Base-by-base conservation (phyloP, 768 basidiomycete species). In the Leccinum obscurum region DNA sequence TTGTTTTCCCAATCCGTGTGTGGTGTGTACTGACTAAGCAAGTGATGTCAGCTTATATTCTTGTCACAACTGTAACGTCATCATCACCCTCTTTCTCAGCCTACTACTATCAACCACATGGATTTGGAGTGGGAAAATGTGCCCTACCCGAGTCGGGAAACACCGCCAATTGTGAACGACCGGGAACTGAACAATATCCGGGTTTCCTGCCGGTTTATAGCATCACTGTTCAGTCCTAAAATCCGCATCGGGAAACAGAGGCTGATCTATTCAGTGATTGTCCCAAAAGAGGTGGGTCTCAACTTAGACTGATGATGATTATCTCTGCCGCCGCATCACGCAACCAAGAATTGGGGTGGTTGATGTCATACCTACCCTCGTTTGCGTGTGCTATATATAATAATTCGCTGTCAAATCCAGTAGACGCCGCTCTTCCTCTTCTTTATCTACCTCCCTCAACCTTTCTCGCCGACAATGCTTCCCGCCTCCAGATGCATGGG, bases 401-500 rank as follows among this genome's bases (percentile, higher is more conserved):
- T 13, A 0, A 34, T 4, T 22, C 13, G 5, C 14, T 14, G 56
- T 44, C 61, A 58, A 50, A 56, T 26, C 54, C 30, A 61, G 59
- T 50, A 64, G 61, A 49, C 28, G 4, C 14, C 22, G 1, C 37
- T 30, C 6, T 34, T 50, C 56, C 46, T 60, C 44, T 22, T 52
- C 52, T 46, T 46, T 39, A 37, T 37, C 54, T 17, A 1, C 37
- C 46, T 10, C 4, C 6, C 6, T 34, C 11, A 15, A 49, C 22
- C 51, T 49, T 53, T n/a, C 11, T 54, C 39, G 24, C 56, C 20
- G 0, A 57, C 56, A 3, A 74, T 71, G 71, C 11, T 52, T 0
- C 46, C 59, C 48, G 52, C 59, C 41, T 63, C 62, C 54, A 82
- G 81, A 15, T 76, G 70, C 55, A 70, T 75, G 67, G 70, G 80